Base-by-base conservation (phyloP, 192 early-diverging fungal species). In the Coemansia sp. region DNA sequence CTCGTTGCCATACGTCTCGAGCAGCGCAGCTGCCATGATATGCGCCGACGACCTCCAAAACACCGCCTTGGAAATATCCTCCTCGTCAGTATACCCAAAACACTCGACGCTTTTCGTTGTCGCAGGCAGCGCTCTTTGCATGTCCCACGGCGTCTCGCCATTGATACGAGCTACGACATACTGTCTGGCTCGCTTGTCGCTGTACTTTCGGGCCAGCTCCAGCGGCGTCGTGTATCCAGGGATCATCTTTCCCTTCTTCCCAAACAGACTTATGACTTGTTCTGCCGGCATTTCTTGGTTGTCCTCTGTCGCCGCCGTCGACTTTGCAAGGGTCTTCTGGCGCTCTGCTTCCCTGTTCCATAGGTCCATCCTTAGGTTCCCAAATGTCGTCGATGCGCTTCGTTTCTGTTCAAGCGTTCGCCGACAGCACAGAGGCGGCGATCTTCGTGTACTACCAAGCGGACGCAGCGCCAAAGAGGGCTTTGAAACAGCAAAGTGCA, bases 1-100 rank as follows among this genome's bases (percentile, higher is more conserved):
- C 18, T 87, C 74, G 39, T 90, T 86, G 39, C 91, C 91, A 63
- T 89, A 94, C 30, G 89, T 76, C 14, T 70, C 72, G 67, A 92
- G 89, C 39, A 94, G 71, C 2, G 91, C 90, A 71, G 88, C 88
- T 5, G 91, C 93, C 56, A 91, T 77, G n/a, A 91, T 69, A 53
- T 91, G 88, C 5, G 90, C 87, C 7, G 89, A 86, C 39, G 90
- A 89, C 53, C 89, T 88, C 89, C 89, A 90, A 52, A 89, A 87
- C 34, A 87, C 58, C 9, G 79, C 64, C 33, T 78, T 86, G 10
- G 84, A 59, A 43, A 71, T 45, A 10, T 71, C 70, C 41, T 73
- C 72, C 56, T 73, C 75, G 35, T 67, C 70, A 58, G 81, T 67
- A 55, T 82, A 88, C 16, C 67, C 73, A 1, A 88, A 23, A 44